Conservation (phyloP, 768 basidiomycete genomes). For the Trametes sanguinea region DNA sequence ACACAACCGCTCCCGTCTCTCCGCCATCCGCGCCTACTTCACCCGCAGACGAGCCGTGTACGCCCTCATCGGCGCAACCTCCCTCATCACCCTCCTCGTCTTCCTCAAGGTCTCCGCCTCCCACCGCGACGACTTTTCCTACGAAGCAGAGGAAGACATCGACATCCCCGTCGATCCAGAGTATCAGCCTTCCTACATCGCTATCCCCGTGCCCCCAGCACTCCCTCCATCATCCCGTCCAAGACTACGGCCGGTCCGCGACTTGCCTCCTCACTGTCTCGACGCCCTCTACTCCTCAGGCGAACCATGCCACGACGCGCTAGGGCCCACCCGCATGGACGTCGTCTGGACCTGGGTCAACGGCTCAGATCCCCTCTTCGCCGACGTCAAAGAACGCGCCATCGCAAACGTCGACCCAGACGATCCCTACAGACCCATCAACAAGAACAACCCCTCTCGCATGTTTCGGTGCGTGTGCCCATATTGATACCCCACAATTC, state of each 20-base stretch:
- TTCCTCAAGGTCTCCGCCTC: conserved; percentile 18
- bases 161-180: conserved; percentile 10
- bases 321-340: conserved; percentile 27
- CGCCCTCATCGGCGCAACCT: conserved; percentile 21
- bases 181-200: conserved; percentile 27
- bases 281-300: conserved; percentile 28
- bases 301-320: conserved; percentile 20
- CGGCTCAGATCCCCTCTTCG: conserved; percentile 32
- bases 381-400: conserved; percentile 21
- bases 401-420: conserved; percentile 11
- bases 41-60: conserved; percentile 19
- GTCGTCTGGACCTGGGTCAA: conserved; percentile 38
- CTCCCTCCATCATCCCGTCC: conserved; percentile 10
- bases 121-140: conserved; percentile 14
- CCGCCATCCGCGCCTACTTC: conserved; percentile 3
- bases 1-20: neutral
- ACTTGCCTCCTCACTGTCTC: conserved; percentile 25
- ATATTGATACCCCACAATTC: neutral
- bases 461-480: conserved; percentile 28
- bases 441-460: conserved; percentile 22
- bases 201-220: conserved; percentile 22
- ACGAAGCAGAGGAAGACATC: conserved; percentile 8
- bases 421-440: conserved; percentile 29
- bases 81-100: conserved; percentile 20
- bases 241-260: conserved; percentile 23